A percentile compares a stretch with the other conserved stretches of the same genome.
Conservation (phyloP, 2,329 filamentous ascomycete genomes). For the Mycogone perniciosa region DNA sequence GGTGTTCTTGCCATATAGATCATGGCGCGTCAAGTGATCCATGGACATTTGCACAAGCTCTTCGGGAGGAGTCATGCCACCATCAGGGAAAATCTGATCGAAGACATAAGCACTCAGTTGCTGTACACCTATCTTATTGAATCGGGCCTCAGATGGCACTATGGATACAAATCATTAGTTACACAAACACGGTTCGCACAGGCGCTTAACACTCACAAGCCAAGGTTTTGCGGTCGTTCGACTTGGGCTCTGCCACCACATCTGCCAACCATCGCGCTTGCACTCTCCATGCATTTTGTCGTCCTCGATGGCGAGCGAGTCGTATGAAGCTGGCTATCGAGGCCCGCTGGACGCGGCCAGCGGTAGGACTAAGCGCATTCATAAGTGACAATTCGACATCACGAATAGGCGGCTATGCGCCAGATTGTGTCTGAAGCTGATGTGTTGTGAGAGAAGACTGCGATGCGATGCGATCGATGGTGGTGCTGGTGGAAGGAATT, state of each 20-base stretch:
- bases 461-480: background rate
- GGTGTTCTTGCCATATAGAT: slow-evolving; percentile 83
- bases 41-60: slow-evolving; percentile 74
- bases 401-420: slow-evolving; percentile 16
- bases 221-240: slow-evolving; percentile 17
- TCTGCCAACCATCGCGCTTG: slow-evolving; percentile 41
- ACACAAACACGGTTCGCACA: background rate
- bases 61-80: slow-evolving; percentile 50
- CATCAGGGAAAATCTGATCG: slow-evolving; percentile 68
- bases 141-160: slow-evolving; percentile 57
- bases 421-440: background rate
- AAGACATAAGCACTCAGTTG: slow-evolving; percentile 82
- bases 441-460: background rate
- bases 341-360: slow-evolving; percentile 34
- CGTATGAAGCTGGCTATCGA: slow-evolving; percentile 43
- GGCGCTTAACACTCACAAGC: slow-evolving; percentile 31
- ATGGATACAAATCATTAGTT: background rate
- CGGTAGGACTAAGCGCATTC: slow-evolving; percentile 25
- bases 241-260: slow-evolving; percentile 16
- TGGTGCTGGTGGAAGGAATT: background rate
- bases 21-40: slow-evolving; percentile 78
- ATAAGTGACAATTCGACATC: slow-evolving; percentile 23
- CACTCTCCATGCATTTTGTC: slow-evolving; percentile 29
- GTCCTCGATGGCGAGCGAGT: slow-evolving; percentile 41
- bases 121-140: slow-evolving; percentile 91